Evolutionary conservation across 306 rosid genomes (phyloP), one percentile per base, ranked within the genome.

Genomic region (Senna siamea): DNA sequence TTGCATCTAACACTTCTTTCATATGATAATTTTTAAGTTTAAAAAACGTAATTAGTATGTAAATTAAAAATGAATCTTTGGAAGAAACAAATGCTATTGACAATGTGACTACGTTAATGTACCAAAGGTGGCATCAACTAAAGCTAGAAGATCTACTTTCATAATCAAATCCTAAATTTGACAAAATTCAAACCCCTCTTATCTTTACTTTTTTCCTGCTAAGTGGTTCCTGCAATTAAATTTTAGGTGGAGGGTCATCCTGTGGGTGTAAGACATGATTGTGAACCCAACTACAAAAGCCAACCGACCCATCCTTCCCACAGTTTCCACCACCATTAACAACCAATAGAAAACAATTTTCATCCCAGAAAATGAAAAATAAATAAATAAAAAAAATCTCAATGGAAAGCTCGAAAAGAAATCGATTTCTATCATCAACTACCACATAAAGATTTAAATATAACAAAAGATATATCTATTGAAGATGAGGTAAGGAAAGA

Each of bases 171-270:
- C 75, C 13, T 1, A 23, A 50, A 19, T 72, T 26, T 62, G 65
- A 14, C 15, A 19, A 28, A 41, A 6, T n/a, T 50, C 41, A 43
- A 48, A 7, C 17, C 19, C 34, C 26, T n/a, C 9, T 58, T 28
- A 46, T 55, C 64, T 71, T n/a, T 26, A 7, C 13, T 58, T 18
- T 7, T 59, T 26, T 35, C 8, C 7, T 48, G 19, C 70, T 48
- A 62, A 80, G 76, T 81, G 79, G 74, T 74, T 70, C 43, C 2
- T 26, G 66, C 83, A 66, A 79, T 68, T 9, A 28, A 59, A 51
- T 69, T 65, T 40, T 73, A 66, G 81, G 81, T 79, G 91, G 86
- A 80, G 73, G 80, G 78, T 79, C 80, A 63, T 37, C 48, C 64
- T 52, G 10, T 63, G 34, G 48, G 34, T 22, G 60, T 20, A 28